Evolutionary conservation across 139 green algal species (phyloP), one percentile per base, ranked within the genome.

Genomic region (Volvox reticuliferus): DNA sequence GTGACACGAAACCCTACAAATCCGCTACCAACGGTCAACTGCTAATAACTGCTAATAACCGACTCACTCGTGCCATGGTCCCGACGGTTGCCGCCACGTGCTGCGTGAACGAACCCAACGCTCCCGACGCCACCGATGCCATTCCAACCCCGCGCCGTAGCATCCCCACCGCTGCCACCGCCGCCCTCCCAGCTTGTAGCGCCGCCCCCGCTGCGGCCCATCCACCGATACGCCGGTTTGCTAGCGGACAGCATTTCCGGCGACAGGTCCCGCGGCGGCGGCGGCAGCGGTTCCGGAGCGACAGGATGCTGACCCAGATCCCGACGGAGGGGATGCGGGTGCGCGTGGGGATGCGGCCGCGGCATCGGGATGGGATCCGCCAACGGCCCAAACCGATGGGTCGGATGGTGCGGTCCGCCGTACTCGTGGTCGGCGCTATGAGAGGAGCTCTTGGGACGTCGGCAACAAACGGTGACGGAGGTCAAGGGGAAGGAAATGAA

Each of bases 371-470:
- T 3, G 12, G 67, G 67, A 17, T 88, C 83, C 1, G 83, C 83
- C 35, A 88, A 67, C 0, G 83, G 83, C 0, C 83, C 83, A 36
- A 80, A 88, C 13, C 83, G 83, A 67, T 88, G 83, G 1, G 65
- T 79, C 24, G 83, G 83, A 67, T 88, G 83, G 83, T 88, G 83
- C 1, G 83, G 83, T 1, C 83, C 83, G 21, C 35, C 35, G 83
- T 88, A 88, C 9, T 88, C 83, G 67, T 88, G 83, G 83, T 88
- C 83, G 22, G 0, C 24, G 12, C 35, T 79, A 67, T 88, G 83
- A 36, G 83, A 88, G 33, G 65, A 33, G 83, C 65, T 80, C 67
- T 67, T 67, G 67, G 83, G 65, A 13, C 80, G 80, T 16, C 80
- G 80, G 80, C 80, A 65, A 19, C 20, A 68, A 9, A 50, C 18